A percentile compares a stretch with the other conserved stretches of the same genome.
Conservation (phyloP, 306 rosid species). For the Cicer chorassanicum region DNA sequence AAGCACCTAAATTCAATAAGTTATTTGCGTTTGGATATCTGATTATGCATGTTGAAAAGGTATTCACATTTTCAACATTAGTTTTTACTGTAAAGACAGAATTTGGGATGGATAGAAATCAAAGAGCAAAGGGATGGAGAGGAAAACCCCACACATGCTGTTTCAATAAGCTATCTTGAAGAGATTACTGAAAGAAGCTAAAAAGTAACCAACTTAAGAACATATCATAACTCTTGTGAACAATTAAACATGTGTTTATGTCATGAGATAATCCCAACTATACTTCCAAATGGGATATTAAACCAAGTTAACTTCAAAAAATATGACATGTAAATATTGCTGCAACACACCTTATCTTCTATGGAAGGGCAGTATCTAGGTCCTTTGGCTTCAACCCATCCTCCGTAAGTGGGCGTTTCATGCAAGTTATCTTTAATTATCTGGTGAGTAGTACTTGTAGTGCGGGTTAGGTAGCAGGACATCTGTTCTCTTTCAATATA, state of each 20-base stretch:
- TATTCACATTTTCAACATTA: not conserved
- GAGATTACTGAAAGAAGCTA: not conserved
- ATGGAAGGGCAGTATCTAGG: constrained; percentile 99
- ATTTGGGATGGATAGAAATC: not conserved
- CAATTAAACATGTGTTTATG: not conserved
- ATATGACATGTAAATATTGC: constrained; percentile 7
- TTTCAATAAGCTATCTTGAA: constrained; percentile 14
- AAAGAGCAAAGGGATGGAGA: not conserved
- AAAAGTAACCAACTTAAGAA: not conserved
- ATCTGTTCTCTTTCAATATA: constrained; percentile 94
- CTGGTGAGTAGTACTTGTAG: constrained; percentile 86
- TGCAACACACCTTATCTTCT: constrained; percentile 84
- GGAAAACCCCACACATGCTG: not conserved
- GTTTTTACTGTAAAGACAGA: constrained; percentile 7
- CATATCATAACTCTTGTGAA: not conserved
- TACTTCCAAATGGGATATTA: not conserved
- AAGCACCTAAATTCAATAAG: not conserved
- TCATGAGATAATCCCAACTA: not conserved
- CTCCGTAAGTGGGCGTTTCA: constrained; percentile 98
- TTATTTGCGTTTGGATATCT: not conserved
- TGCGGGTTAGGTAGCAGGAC: constrained; percentile 96
- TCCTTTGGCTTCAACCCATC: constrained; percentile 98
- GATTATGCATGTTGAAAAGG: not conserved
- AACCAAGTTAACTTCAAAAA: constrained; percentile 12
- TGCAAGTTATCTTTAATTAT: constrained; percentile 88